Percentiles rank a stretch among this genome's conserved stretches.
phyloP scores from a whole-genome alignment of 805 yeast genomes.

The Hanseniaspora lindneri region DNA sequence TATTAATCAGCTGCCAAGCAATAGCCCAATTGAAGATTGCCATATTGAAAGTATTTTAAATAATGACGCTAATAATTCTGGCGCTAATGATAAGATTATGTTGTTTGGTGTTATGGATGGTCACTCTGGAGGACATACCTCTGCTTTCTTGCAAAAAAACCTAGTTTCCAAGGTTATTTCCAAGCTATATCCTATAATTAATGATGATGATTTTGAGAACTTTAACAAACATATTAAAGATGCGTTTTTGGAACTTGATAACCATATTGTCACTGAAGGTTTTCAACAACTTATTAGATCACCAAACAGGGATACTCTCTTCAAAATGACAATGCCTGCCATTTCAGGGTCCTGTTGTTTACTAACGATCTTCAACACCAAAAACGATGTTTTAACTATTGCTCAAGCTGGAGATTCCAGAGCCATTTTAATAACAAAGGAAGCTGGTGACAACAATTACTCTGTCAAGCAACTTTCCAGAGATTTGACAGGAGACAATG shows the following conservation, averaged over 20 bases:
- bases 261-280: slow-evolving; percentile 69
- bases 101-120: slow-evolving; percentile 96
- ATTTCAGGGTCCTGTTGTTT: slow-evolving; percentile 91
- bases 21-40: slow-evolving; percentile 90
- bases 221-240: slow-evolving; percentile 69
- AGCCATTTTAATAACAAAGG: slow-evolving; percentile 41
- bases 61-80: slow-evolving; percentile 35
- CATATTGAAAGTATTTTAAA: slow-evolving; percentile 71
- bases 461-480: slow-evolving; percentile 73
- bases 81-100: slow-evolving; percentile 62
- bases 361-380: slow-evolving; percentile 73
- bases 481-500: slow-evolving; percentile 91
- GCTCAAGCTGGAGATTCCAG: slow-evolving; percentile 96
- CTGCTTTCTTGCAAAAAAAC: slow-evolving; percentile 70
- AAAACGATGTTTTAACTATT: slow-evolving; percentile 57
- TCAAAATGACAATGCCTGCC: slow-evolving; percentile 71
- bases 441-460: slow-evolving; percentile 40
- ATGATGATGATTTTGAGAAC: slow-evolving; percentile 47
- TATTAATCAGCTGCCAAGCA: slow-evolving; percentile 77
- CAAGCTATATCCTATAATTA: slow-evolving; percentile 47
- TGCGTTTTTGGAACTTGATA: slow-evolving; percentile 75
- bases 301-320: slow-evolving; percentile 47
- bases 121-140: slow-evolving; percentile 92
- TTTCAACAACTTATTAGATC: slow-evolving; percentile 56
- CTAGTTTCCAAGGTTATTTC: slow-evolving; percentile 64